Evolutionary conservation across 176 grass and related monocot species (phyloP), one percentile per base, ranked within the genome.

Genomic region (Typha latifolia): DNA sequence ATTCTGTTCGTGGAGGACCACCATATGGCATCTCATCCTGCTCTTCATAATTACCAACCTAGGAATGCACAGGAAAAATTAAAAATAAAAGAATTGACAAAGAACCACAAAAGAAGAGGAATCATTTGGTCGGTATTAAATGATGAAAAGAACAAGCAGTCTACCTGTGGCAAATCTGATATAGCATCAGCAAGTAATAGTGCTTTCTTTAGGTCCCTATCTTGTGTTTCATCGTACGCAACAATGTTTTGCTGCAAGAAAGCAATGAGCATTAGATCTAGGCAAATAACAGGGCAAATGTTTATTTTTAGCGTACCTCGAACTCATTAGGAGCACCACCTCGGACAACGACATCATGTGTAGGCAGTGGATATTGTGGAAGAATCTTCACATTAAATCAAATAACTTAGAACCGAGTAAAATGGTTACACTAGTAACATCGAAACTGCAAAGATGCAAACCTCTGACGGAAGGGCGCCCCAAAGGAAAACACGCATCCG

Each of bases 341-440:
- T 62, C 85, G 86, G 1, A 80, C 70, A 47, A 86, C 69, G 11
- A 97, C 94, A 49, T 97, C 78, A 72, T 97, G 86, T 1, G 88
- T 92, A 12, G 93, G 93, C 0, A 97, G 73, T 34, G 88, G 85
- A 76, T 84, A 97, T 64, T 92, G 87, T 12, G 88, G 88, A 27
- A 97, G 70, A 4, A 77, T 73, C 93, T 97, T 12, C 21, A 49
- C 18, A 59, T 8, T 4, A 2, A 32, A 53, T 29, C 20, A 79
- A 74, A 66, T 19, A 19, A 14, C 16, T 59, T 59, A 57, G n/a
- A 57, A 43, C 37, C 1, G 5, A 43, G 37, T 43, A 59, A 59
- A 59, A 59, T 21, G 10, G 53, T 9, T n/a, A 9, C 0, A 10
- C 21, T 20, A 20, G n/a, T n/a, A 16, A 59, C 10, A 63, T 5